Evolutionary conservation across 345 rosid genomes (phyloP).

Genomic region (Nasturtium officinale): DNA sequence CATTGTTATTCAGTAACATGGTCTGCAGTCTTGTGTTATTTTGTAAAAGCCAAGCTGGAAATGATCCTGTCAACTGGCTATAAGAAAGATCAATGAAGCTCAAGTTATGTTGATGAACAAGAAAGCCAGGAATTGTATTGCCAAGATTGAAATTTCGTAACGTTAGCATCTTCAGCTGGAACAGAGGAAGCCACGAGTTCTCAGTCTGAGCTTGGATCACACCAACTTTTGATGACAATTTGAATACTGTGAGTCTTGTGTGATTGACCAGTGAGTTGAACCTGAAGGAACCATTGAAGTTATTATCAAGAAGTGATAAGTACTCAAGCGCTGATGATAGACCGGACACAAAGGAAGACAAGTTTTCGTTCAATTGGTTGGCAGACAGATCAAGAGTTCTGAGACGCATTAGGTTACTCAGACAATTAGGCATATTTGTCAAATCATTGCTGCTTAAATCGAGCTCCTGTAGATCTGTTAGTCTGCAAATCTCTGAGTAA

Average conservation of each 20-base stretch:
- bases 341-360: constrained; percentile 14
- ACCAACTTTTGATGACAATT: background rate
- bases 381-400: constrained; percentile 16
- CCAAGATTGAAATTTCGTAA: background rate
- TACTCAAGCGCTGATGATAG: constrained; percentile 29
- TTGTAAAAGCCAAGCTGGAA: constrained; percentile 30
- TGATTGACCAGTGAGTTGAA: constrained; percentile 26
- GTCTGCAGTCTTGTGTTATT: constrained; percentile 22
- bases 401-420: constrained; percentile 18
- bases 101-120: constrained; percentile 23
- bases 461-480: constrained; percentile 3
- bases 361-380: background rate
- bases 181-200: constrained; percentile 22
- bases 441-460: constrained; percentile 20
- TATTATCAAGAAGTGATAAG: background rate
- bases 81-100: background rate
- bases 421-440: constrained; percentile 8
- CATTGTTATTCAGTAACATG: background rate
- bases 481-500: constrained; percentile 9
- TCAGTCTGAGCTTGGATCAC: constrained; percentile 7
- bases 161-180: constrained; percentile 16
- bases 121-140: background rate
- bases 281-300: constrained; percentile 15
- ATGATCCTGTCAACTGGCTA: constrained; percentile 16
- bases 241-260: constrained; percentile 25